Evolutionary conservation across 257 asterid species (phyloP), one percentile per base, ranked within the genome.

Genomic region (Penstemon newberryi): DNA sequence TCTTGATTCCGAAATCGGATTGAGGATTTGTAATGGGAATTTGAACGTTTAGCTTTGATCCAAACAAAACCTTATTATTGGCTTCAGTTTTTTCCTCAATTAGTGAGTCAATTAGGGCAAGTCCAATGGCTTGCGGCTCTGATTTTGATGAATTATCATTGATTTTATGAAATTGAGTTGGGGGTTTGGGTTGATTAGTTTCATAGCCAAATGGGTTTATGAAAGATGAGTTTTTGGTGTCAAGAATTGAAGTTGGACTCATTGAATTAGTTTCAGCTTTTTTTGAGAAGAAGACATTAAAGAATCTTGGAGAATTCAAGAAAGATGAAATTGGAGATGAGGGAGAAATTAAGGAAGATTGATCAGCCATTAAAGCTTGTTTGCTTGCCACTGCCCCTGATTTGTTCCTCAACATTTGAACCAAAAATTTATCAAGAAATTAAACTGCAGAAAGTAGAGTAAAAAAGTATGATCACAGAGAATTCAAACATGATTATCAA

Each of bases 1-100:
- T 90, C 79, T 93, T 89, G 78, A 84, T 91, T 15, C 96, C 99
- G n/a, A 89, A 94, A 78, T 91, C 99, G 6, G 85, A 56, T 15
- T 73, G 57, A 13, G 66, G 65, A 59, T 73, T 52, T n/a, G 57
- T 61, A 61, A 18, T 54, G 4, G 97, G 97, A 52, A 90, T 86
- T 54, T 85, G 88, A 37, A 88, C 86, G 66, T 87, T 88, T 5
- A 90, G 96, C 72, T 86, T 92, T 59, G 98, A 84, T 65, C 96
- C 96, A 77, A 85, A 69, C 60, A 87, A 10, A 59, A 79, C 81
- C 90, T 83, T 79, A 42, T 89, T 82, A 60, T 78, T 86, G 15
- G 77, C 33, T 25, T 25, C 33, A 25, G 33, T 25, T 25, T 25
- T 60, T 19, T 85, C 77, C 5, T 64, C 74, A 25, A 53, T 70